Evolutionary conservation across 768 basidiomycete species (phyloP).

Genomic region (Pholiota conissans): DNA sequence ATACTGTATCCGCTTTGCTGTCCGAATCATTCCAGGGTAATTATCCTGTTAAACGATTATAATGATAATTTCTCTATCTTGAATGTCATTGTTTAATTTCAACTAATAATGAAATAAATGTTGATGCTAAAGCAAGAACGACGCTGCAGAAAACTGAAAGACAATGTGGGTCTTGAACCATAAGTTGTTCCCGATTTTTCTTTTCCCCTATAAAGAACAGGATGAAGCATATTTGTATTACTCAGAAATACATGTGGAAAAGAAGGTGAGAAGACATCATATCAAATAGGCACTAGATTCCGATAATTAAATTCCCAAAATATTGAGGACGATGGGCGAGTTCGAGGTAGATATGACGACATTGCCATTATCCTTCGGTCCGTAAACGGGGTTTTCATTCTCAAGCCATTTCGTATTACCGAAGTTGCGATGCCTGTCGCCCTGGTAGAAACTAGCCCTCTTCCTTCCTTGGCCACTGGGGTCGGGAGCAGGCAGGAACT

Average conservation of each 20-base stretch:
- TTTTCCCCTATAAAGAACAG: too few relatives aligned
- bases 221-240: too few relatives aligned
- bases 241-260: background rate
- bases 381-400: background rate
- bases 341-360: background rate
- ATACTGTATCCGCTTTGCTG: too few relatives aligned
- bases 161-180: too few relatives aligned
- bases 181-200: too few relatives aligned
- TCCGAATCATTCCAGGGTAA: too few relatives aligned
- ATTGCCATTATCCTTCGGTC: background rate
- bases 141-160: too few relatives aligned
- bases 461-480: conserved; percentile 1
- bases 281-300: background rate
- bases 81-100: too few relatives aligned
- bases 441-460: background rate
- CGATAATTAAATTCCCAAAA: background rate
- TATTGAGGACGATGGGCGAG: background rate
- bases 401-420: background rate
- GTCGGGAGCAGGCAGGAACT: background rate
- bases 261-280: background rate
- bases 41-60: too few relatives aligned
- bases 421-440: background rate
- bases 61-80: too few relatives aligned
- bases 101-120: too few relatives aligned
- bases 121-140: too few relatives aligned